Percentiles rank a stretch among this genome's conserved stretches.
Evolutionary conservation across 1,284 basidiomycete species (phyloP).

Genomic region (Ganoderma lucidum): DNA sequence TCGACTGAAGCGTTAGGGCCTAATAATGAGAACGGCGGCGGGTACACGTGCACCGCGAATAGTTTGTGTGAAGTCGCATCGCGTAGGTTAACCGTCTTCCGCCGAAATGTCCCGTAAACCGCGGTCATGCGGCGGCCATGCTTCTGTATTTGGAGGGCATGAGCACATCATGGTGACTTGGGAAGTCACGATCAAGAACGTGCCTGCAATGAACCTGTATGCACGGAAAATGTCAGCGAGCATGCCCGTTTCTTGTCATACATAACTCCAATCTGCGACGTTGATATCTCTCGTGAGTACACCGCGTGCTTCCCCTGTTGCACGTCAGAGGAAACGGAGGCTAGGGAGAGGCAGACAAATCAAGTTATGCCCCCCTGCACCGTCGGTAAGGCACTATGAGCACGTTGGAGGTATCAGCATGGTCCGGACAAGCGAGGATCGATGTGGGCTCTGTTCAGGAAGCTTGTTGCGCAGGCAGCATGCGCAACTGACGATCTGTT

Average conservation of each 20-base stretch:
- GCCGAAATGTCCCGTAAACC: neutral
- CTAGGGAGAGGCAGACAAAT: neutral
- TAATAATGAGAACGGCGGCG: too few relatives aligned
- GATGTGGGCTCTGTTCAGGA: conserved; percentile 8
- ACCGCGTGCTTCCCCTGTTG: neutral
- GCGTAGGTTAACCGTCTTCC: neutral
- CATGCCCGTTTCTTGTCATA: neutral
- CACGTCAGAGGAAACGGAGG: neutral
- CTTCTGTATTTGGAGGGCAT: neutral
- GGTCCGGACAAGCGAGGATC: conserved; percentile 18
- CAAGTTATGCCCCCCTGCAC: neutral
- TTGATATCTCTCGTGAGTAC: neutral
- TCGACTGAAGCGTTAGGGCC: too few relatives aligned
- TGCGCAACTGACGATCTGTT: conserved; percentile 1
- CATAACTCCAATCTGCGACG: neutral
- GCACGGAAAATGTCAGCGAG: neutral
- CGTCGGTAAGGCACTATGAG: neutral
- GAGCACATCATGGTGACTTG: too few relatives aligned
- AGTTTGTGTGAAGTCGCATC: neutral
- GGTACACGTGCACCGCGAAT: neutral
- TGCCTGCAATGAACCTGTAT: neutral
- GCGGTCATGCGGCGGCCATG: neutral
- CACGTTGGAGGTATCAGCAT: conserved; percentile 6
- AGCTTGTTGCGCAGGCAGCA: neutral
- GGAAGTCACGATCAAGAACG: neutral